Evolutionary conservation across 129 eudicot genomes (phyloP).

Genomic region (Tagetes erecta): DNA sequence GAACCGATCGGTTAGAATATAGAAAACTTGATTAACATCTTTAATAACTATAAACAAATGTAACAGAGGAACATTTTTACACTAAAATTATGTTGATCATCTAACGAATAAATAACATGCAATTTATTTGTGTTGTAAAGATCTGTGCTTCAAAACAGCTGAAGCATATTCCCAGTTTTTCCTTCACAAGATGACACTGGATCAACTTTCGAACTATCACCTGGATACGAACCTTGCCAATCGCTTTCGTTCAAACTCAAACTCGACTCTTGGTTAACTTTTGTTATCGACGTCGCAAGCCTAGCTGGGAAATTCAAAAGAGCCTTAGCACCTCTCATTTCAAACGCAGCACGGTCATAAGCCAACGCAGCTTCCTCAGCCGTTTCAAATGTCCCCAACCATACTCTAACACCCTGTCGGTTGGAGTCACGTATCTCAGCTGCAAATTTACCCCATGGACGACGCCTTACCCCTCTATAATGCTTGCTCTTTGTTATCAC

Average conservation of each 20-base stretch:
- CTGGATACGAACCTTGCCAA: conserved; percentile 28
- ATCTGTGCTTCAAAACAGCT: conserved; percentile 26
- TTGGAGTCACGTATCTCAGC: conserved; percentile 83
- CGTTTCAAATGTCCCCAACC: conserved; percentile 81
- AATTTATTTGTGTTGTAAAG: no score
- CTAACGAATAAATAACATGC: no score
- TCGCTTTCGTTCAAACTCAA: conserved; percentile 21
- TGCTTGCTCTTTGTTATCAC: conserved; percentile 44
- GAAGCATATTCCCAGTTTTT: conserved; percentile 27
- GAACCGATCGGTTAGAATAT: no score
- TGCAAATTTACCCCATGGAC: conserved; percentile 84
- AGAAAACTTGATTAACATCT: no score
- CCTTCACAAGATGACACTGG: conserved; percentile 30
- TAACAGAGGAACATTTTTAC: no score
- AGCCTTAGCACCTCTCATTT: conserved; percentile 75
- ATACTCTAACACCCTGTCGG: conserved; percentile 56
- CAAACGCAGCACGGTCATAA: conserved; percentile 74
- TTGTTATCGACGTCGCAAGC: conserved; percentile 30
- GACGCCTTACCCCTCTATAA: conserved; percentile 77
- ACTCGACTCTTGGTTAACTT: conserved; percentile 18
- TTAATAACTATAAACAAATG: no score
- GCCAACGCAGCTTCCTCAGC: conserved; percentile 88
- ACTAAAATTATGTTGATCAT: no score
- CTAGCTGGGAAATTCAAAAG: conserved; percentile 64
- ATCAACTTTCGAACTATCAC: conserved; percentile 23